phyloP scores from a whole-genome alignment of 2,329 filamentous ascomycete genomes.

The Xylariaceae sp. region DNA sequence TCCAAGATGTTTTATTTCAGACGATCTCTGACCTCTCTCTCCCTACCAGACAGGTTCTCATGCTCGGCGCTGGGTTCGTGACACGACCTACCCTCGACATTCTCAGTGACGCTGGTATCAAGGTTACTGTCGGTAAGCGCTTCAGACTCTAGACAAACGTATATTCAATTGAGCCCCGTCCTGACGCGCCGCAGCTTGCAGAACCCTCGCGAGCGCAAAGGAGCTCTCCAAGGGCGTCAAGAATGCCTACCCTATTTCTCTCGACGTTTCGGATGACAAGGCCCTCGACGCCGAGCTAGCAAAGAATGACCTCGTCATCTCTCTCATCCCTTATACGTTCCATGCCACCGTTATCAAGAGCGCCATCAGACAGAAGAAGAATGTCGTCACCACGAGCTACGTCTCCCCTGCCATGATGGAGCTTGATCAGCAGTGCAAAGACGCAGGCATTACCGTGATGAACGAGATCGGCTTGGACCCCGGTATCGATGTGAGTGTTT shows the following conservation, averaged over 20 bases:
- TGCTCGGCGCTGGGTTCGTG: constrained; percentile 47
- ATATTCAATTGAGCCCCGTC: background rate
- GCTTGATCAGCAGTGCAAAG: constrained; percentile 77
- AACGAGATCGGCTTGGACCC: constrained; percentile 87
- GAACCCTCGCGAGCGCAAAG: constrained; percentile 73
- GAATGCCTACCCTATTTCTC: constrained; percentile 69
- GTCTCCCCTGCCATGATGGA: constrained; percentile 90
- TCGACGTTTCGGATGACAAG: constrained; percentile 73
- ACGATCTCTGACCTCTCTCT: constrained; percentile 2
- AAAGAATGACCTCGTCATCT: constrained; percentile 75
- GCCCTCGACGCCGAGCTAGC: constrained; percentile 77
- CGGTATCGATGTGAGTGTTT: constrained; percentile 47
- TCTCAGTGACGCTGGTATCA: constrained; percentile 55
- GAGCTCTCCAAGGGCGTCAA: constrained; percentile 68
- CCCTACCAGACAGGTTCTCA: constrained; percentile 38
- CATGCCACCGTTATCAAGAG: constrained; percentile 88
- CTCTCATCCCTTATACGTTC: constrained; percentile 86
- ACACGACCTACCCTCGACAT: constrained; percentile 59
- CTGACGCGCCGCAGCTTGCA: constrained; percentile 57
- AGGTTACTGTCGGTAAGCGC: constrained; percentile 60
- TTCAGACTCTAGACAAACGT: background rate
- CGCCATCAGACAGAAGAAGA: constrained; percentile 88
- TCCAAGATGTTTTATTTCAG: background rate
- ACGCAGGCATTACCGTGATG: constrained; percentile 92
- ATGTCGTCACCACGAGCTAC: constrained; percentile 94